A percentile compares a stretch with the other conserved stretches of the same genome.
Evolutionary conservation across 1,284 basidiomycete species (phyloP).

Genomic region (Cryptococcus sp.): DNA sequence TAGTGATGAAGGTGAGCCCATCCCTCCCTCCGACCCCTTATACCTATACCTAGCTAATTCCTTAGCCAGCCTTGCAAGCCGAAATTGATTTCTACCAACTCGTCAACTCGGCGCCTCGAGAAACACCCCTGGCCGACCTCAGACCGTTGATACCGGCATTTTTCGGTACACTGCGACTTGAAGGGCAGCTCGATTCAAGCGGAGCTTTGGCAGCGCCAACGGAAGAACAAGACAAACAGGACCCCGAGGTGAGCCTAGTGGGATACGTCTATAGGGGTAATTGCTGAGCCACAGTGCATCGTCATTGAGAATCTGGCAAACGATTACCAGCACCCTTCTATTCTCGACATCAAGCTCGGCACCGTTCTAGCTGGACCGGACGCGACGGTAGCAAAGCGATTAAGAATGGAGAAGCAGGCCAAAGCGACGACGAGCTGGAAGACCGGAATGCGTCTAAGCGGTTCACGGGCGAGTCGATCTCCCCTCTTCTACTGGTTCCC

Average conservation of each 20-base stretch:
- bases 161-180: slow-evolving; percentile 64
- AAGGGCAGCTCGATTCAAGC: slow-evolving; percentile 54
- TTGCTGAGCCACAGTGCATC: slow-evolving; percentile 54
- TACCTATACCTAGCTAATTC: neutral
- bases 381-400: slow-evolving; percentile 68
- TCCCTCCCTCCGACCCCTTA: no score
- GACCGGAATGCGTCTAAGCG: slow-evolving; percentile 77
- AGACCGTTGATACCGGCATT: slow-evolving; percentile 63
- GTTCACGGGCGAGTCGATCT: slow-evolving; percentile 74
- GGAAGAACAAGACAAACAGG: slow-evolving; percentile 19
- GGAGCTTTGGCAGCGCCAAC: slow-evolving; percentile 20
- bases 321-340: slow-evolving; percentile 70
- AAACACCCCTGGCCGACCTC: slow-evolving; percentile 25
- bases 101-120: slow-evolving; percentile 46
- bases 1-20: slow-evolving; percentile 65
- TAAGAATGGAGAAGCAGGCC: slow-evolving; percentile 69
- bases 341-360: slow-evolving; percentile 89
- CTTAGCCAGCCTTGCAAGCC: slow-evolving; percentile 56
- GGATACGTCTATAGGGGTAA: neutral
- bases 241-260: slow-evolving; percentile 9
- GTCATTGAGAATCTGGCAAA: slow-evolving; percentile 80
- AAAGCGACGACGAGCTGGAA: slow-evolving; percentile 63
- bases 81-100: slow-evolving; percentile 79
- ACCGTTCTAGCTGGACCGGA: slow-evolving; percentile 62
- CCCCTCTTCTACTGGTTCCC: neutral